Evolutionary conservation across 352 stramenopile species (phyloP).

Genomic region (Thraustotheca clavata): DNA sequence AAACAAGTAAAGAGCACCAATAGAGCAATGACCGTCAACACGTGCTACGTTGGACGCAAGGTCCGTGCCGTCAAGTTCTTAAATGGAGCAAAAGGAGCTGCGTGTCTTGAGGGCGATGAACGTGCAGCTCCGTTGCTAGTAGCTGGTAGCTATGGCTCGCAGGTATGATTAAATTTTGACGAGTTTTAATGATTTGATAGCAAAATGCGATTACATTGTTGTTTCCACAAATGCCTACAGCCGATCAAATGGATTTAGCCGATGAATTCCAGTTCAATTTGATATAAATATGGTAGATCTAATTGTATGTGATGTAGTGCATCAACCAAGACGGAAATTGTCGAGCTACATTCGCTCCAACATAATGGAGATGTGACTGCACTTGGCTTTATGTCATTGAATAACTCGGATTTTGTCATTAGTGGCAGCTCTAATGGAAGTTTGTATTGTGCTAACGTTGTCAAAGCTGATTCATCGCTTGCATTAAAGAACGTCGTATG

Average conservation of each 20-base stretch:
- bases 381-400: constrained; percentile 12
- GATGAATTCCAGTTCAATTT: constrained; percentile 15
- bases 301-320: neutral
- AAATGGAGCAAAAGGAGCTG: constrained; percentile 13
- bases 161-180: neutral
- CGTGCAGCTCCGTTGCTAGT: constrained; percentile 9
- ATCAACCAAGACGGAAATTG: constrained; percentile 14
- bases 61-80: constrained; percentile 21
- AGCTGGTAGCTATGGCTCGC: constrained; percentile 11
- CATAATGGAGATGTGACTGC: constrained; percentile 15
- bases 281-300: neutral
- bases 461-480: constrained; percentile 15
- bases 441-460: constrained; percentile 13
- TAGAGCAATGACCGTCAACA: constrained; percentile 4
- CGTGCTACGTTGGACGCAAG: constrained; percentile 20
- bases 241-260: constrained; percentile 19
- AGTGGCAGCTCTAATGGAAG: constrained; percentile 22
- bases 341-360: constrained; percentile 7
- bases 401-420: constrained; percentile 20
- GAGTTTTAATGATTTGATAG: neutral
- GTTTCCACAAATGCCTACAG: constrained; percentile 20
- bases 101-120: constrained; percentile 19
- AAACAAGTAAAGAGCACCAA: constrained; percentile 5
- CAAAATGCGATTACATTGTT: constrained; percentile 17
- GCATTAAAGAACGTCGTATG: constrained; percentile 17